Base-by-base conservation (phyloP, 129 eudicot genomes). In the Flaveria sonorensis region DNA sequence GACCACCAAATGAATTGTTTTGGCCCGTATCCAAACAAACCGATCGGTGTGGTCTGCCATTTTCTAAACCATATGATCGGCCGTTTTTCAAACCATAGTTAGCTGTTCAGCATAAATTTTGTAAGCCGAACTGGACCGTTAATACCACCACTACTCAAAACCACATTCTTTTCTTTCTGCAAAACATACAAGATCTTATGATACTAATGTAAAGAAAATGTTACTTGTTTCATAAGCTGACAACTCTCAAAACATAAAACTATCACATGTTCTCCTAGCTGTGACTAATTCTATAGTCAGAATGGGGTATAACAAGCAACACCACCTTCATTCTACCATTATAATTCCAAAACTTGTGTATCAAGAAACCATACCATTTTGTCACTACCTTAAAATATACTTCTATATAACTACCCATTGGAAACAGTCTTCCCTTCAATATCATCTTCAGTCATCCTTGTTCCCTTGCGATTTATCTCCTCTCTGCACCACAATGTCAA, bases 401-500 rank as follows among this genome's bases (percentile, higher is more conserved):
- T 36, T 20, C 47, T 24, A 61, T 24, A 61, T 87, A 36, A 61
- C 61, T 81, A 79, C n/a, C 50, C 74, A 67, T 70, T 81, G 50
- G 55, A 43, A 11, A 24, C 14, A 43, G 28, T 57, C 56, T 12
- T 76, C 68, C 81, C 82, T 53, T 76, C 69, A 10, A 77, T 32
- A 67, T 81, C 53, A 65, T 73, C 79, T 64, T 78, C 59, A 62
- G 47, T 64, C 57, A 32, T 47, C 62, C 40, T 66, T 62, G 83
- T 72, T 59, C 85, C 84, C 39, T 62, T 74, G 40, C 62, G 83
- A 72, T 75, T 71, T 40, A 61, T 52, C 56, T 83, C 88, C 36
- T 83, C 86, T 68, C 92, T 88, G 77, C 71, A 79, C 56, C 66
- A 30, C 24, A 65, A 32, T n/a, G 47, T 36, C 47, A 71, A 28